These are phyloP conservation scores for Magnusiomyces suaveolens DNA, from an alignment of 1,139 yeast species.

Conservation along the genomic window DNA sequence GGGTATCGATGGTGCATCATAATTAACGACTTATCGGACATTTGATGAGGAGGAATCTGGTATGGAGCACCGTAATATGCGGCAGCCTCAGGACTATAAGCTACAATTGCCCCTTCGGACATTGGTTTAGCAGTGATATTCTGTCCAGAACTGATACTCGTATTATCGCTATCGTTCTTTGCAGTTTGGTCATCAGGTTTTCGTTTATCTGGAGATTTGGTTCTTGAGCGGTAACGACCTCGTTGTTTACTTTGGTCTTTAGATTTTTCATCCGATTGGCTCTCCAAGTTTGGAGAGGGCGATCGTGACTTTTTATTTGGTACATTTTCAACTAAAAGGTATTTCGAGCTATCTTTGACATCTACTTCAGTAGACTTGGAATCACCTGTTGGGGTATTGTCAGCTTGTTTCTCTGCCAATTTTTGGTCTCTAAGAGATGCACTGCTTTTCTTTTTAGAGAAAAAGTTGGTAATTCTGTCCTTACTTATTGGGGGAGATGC, in stretches of 20 bases:
- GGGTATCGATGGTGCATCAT: constrained; percentile 58
- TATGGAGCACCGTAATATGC: constrained; percentile 30
- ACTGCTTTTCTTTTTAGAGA: constrained; percentile 13
- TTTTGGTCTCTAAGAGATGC: constrained; percentile 7
- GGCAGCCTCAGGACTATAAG: constrained; percentile 20
- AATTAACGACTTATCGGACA: constrained; percentile 30
- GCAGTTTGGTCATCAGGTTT: background rate
- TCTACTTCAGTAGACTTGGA: background rate
- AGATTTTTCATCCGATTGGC: background rate
- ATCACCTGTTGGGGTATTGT: background rate
- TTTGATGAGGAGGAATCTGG: constrained; percentile 33
- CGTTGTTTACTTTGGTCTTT: constrained; percentile 6
- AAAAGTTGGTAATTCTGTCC: constrained; percentile 13
- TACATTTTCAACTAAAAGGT: background rate
- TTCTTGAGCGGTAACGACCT: constrained; percentile 11
- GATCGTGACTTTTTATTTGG: background rate
- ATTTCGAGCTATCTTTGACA: background rate
- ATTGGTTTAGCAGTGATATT: constrained; percentile 33
- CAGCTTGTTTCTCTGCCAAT: background rate
- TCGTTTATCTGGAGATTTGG: constrained; percentile 5
- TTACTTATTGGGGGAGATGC: constrained; percentile 1
- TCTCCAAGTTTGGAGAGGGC: constrained; percentile 9
- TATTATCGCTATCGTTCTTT: constrained; percentile 3
- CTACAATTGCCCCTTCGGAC: constrained; percentile 26
- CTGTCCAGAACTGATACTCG: constrained; percentile 29